A percentile compares a stretch with the other conserved stretches of the same genome.
Evolutionary conservation across 2,329 filamentous ascomycete genomes (phyloP).

Genomic region (Hypoxylon sp.): DNA sequence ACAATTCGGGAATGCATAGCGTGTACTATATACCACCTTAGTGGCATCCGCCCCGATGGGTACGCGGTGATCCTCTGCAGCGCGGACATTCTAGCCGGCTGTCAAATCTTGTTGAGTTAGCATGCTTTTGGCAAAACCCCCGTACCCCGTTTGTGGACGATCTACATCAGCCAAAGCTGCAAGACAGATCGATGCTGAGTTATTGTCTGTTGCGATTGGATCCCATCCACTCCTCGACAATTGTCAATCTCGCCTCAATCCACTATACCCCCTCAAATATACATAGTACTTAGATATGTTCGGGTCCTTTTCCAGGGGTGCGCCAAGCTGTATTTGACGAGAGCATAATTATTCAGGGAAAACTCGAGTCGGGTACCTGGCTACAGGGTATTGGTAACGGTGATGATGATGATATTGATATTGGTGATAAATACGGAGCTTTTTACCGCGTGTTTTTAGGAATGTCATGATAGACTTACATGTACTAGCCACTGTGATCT

Average conservation of each 20-base stretch:
- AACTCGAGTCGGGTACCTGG: slow-evolving; percentile 17
- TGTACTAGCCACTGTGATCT: background rate
- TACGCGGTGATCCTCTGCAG: slow-evolving; percentile 38
- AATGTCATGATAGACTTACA: slow-evolving; percentile 5
- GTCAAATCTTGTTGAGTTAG: slow-evolving; percentile 45
- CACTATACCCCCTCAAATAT: slow-evolving; percentile 2
- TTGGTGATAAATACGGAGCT: background rate
- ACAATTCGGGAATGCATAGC: slow-evolving; percentile 42
- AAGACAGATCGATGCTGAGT: slow-evolving; percentile 45
- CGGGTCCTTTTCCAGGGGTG: background rate
- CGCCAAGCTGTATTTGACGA: slow-evolving; percentile 1
- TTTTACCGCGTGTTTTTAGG: background rate
- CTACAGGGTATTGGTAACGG: background rate
- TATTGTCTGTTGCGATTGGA: slow-evolving; percentile 38
- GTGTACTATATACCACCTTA: slow-evolving; percentile 29
- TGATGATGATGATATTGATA: background rate
- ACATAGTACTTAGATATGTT: background rate
- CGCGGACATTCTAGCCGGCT: slow-evolving; percentile 42
- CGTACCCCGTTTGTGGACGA: slow-evolving; percentile 40
- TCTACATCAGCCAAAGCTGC: slow-evolving; percentile 41
- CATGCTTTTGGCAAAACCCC: slow-evolving; percentile 47
- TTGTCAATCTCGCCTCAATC: slow-evolving; percentile 22
- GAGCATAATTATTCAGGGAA: background rate
- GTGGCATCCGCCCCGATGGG: slow-evolving; percentile 45
- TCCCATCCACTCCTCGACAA: slow-evolving; percentile 13